A percentile compares a stretch with the other conserved stretches of the same genome.
These are phyloP conservation scores for Heimioporus punctisporus DNA, from an alignment of 1,284 basidiomycete species.

Conservation along the genomic window DNA sequence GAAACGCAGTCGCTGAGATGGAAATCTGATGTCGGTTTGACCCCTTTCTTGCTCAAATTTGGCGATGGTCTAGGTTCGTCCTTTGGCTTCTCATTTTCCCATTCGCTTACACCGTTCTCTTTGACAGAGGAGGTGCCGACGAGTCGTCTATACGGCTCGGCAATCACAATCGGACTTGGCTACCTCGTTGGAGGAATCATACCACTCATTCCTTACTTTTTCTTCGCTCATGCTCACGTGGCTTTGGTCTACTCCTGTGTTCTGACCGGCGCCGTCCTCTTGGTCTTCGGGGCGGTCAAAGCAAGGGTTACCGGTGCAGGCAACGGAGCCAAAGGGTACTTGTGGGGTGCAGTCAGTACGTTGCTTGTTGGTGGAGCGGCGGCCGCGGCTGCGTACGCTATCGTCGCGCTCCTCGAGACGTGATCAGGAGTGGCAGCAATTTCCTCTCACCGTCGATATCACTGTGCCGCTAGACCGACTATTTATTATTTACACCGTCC, in stretches of 20 bases:
- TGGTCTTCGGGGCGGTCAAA: conserved; percentile 91
- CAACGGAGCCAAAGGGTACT: conserved; percentile 51
- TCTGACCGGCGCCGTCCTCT: conserved; percentile 82
- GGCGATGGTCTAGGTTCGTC: conserved; percentile 82
- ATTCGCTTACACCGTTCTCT: background rate
- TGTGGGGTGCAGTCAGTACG: conserved; percentile 92
- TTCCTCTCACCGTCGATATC: background rate
- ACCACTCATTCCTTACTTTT: conserved; percentile 92
- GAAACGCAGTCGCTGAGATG: conserved; percentile 57
- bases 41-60: conserved; percentile 92
- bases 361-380: conserved; percentile 90
- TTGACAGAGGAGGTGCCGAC: conserved; percentile 79
- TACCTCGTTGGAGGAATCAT: conserved; percentile 89
- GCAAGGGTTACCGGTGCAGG: conserved; percentile 88
- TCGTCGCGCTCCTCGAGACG: conserved; percentile 78
- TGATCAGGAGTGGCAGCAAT: background rate
- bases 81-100: background rate
- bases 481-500: conserved; percentile 2
- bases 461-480: no score
- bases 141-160: conserved; percentile 75
- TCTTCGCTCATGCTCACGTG: conserved; percentile 65
- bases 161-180: conserved; percentile 91
- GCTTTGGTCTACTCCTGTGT: conserved; percentile 77
- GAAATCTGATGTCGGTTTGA: conserved; percentile 79
- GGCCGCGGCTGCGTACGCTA: conserved; percentile 86